phyloP scores from a whole-genome alignment of 1,284 basidiomycete species.

The Singerocomus rubriflavus region DNA sequence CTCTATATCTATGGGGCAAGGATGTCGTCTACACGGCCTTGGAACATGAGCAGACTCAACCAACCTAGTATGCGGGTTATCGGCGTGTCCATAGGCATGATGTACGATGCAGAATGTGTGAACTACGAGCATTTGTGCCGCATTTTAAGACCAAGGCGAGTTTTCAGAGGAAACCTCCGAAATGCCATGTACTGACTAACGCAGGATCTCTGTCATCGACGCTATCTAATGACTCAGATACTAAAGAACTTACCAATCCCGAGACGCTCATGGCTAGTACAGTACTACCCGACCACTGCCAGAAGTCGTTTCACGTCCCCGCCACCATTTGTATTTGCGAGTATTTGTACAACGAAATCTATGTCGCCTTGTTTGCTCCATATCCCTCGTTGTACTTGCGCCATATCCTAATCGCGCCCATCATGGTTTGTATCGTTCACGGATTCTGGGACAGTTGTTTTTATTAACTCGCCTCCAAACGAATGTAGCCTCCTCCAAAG shows the following conservation, averaged over 20 bases:
- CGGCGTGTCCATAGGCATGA: slow-evolving; percentile 31
- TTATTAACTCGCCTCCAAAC: slow-evolving; percentile 4
- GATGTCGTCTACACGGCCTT: not conserved
- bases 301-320: not conserved
- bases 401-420: slow-evolving; percentile 39
- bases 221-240: not conserved
- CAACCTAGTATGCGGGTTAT: slow-evolving; percentile 39
- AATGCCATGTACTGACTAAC: not conserved
- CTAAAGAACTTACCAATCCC: not conserved
- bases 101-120: not conserved
- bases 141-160: not conserved
- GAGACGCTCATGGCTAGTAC: not conserved
- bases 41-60: slow-evolving; percentile 1
- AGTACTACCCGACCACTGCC: no score
- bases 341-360: slow-evolving; percentile 24
- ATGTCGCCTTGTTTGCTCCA: slow-evolving; percentile 15
- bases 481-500: slow-evolving; percentile 81
- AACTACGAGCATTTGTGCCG: not conserved
- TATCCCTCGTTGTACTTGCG: slow-evolving; percentile 19
- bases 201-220: not conserved
- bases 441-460: slow-evolving; percentile 2
- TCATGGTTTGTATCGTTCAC: slow-evolving; percentile 52
- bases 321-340: slow-evolving; percentile 24
- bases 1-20: slow-evolving; percentile 40
- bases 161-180: slow-evolving; percentile 8